These are phyloP conservation scores for Lignosus rhinocerotis DNA, from an alignment of 1,284 basidiomycete genomes.

Conservation along the genomic window DNA sequence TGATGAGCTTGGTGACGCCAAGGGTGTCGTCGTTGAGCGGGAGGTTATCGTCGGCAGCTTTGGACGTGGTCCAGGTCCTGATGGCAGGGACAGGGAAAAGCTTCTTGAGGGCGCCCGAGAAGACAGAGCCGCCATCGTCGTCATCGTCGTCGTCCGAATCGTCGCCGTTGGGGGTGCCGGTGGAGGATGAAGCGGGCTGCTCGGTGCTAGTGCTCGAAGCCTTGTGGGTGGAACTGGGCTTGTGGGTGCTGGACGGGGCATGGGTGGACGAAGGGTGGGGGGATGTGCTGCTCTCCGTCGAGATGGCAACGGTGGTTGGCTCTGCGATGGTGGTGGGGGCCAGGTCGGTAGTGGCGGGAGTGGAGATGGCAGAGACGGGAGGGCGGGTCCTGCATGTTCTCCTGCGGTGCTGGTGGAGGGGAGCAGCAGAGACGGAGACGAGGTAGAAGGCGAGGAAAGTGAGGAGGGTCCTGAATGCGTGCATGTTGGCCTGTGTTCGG, in stretches of 20 bases:
- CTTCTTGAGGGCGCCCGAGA: conserved; percentile 25
- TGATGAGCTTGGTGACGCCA: conserved; percentile 40
- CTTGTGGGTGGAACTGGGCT: conserved; percentile 5
- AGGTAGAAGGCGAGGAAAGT: conserved; percentile 24
- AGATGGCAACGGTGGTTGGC: background rate
- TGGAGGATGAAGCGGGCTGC: conserved; percentile 6
- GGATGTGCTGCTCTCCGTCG: background rate
- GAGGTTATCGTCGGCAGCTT: conserved; percentile 34
- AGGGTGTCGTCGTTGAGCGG: conserved; percentile 47
- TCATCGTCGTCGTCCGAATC: background rate
- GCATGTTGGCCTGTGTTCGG: conserved; percentile 19
- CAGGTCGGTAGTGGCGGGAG: background rate
- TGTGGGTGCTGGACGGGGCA: conserved; percentile 6
- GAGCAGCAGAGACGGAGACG: conserved; percentile 24
- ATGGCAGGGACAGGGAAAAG: conserved; percentile 46
- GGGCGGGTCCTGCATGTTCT: conserved; percentile 17
- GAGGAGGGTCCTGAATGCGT: conserved; percentile 27
- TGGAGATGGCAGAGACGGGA: background rate
- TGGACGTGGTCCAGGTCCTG: conserved; percentile 44
- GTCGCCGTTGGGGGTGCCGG: background rate
- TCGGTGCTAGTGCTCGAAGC: background rate
- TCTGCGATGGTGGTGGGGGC: background rate
- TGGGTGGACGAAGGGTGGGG: background rate
- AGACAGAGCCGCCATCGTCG: background rate
- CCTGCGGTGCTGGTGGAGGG: conserved; percentile 7